A percentile compares a stretch with the other conserved stretches of the same genome.
Evolutionary conservation across 2,329 filamentous ascomycete genomes (phyloP).

Genomic region (Grosmannia penicillata): DNA sequence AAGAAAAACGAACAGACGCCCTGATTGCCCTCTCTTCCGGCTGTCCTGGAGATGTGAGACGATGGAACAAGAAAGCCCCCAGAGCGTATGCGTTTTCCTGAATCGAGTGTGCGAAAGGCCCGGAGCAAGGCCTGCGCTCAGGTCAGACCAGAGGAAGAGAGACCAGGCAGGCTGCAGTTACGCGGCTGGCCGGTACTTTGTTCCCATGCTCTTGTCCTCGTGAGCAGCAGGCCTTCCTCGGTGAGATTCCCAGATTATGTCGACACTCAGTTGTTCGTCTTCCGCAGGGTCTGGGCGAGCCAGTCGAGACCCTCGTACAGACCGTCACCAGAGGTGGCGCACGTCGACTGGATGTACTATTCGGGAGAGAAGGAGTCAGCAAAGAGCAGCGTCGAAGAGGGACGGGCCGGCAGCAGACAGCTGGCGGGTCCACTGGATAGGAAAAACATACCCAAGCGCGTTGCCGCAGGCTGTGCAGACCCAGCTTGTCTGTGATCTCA

Average conservation of each 20-base stretch:
- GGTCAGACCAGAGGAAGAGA: too few species aligned
- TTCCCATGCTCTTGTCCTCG: too few species aligned
- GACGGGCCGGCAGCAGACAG: neutral
- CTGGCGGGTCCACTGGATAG: too few species aligned
- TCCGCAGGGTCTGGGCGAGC: slow-evolving; percentile 72
- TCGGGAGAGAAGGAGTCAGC: slow-evolving; percentile 5
- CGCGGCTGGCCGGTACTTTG: slow-evolving; percentile 3
- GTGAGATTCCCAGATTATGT: neutral
- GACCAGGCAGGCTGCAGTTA: neutral
- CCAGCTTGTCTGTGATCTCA: slow-evolving; percentile 99
- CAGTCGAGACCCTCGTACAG: slow-evolving; percentile 98
- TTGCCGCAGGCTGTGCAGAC: slow-evolving; percentile 96
- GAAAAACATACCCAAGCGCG: slow-evolving; percentile 79
- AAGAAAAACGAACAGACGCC: neutral
- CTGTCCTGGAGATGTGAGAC: neutral
- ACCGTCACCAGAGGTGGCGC: slow-evolving; percentile 97
- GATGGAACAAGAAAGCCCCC: neutral
- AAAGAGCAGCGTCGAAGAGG: neutral
- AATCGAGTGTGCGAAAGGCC: too few species aligned
- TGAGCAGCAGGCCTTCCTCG: slow-evolving; percentile 20
- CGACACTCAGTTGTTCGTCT: slow-evolving; percentile 38
- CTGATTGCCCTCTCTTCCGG: neutral
- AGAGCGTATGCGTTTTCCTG: too few species aligned
- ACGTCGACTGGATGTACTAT: slow-evolving; percentile 98
- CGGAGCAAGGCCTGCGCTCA: too few species aligned